These are phyloP conservation scores for Epichloe sibirici DNA, from an alignment of 2,329 filamentous ascomycete genomes.

Conservation along the genomic window DNA sequence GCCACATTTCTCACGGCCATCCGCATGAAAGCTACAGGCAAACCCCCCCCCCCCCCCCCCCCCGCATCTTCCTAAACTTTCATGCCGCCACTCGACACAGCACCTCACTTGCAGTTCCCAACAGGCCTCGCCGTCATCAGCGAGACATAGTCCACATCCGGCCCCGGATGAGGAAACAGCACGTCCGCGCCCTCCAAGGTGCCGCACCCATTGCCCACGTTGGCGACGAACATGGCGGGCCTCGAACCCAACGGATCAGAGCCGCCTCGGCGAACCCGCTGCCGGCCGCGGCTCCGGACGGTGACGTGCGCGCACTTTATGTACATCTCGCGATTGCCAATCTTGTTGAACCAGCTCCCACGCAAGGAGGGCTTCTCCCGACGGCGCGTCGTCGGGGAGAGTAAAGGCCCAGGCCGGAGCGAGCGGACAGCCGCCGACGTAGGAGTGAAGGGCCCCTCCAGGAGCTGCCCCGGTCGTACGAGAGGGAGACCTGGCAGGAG, in stretches of 20 bases:
- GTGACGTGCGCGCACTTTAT: constrained; percentile 70
- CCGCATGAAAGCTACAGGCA: too few species aligned
- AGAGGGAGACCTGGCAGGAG: constrained; percentile 64
- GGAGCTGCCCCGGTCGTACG: constrained; percentile 55
- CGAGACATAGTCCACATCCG: constrained; percentile 31
- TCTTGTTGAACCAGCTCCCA: constrained; percentile 72
- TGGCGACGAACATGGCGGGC: constrained; percentile 60
- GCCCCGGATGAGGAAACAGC: constrained; percentile 53
- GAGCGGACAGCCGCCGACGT: constrained; percentile 40
- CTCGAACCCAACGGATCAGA: constrained; percentile 36
- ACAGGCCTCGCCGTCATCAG: constrained; percentile 23
- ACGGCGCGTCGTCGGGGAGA: constrained; percentile 49
- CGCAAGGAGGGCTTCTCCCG: constrained; percentile 51
- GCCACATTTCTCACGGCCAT: not conserved
- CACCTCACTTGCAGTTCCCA: constrained; percentile 10
- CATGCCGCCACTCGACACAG: not conserved
- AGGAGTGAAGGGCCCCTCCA: constrained; percentile 56
- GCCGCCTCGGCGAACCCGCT: constrained; percentile 11
- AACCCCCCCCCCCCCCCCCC: too few species aligned
- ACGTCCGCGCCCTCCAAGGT: constrained; percentile 47
- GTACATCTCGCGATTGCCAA: constrained; percentile 75
- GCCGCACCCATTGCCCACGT: constrained; percentile 47
- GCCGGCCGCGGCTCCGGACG: constrained; percentile 31
- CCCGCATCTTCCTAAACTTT: not conserved
- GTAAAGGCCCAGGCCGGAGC: constrained; percentile 49